Evolutionary conservation across 148 eudicot genomes (phyloP).

Genomic region (Mesembryanthemum crystallinum): DNA sequence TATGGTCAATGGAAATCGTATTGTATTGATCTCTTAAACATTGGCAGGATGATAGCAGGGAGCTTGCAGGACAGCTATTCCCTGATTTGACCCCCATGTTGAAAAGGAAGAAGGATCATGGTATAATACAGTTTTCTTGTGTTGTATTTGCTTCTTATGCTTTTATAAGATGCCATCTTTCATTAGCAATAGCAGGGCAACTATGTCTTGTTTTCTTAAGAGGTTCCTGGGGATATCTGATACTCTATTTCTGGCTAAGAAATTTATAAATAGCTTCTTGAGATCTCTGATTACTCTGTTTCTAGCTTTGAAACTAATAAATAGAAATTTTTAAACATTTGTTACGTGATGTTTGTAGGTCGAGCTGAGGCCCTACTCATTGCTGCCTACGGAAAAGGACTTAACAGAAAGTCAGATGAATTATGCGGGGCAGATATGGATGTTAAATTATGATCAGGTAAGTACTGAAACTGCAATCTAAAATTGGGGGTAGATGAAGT

Average conservation of each 20-base stretch:
- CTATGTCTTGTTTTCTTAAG: background rate
- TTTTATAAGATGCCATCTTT: background rate
- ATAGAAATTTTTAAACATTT: too few species aligned
- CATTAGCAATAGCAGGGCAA: background rate
- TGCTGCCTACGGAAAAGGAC: constrained; percentile 74
- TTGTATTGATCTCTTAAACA: background rate
- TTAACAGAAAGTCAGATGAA: constrained; percentile 28
- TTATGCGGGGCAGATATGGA: constrained; percentile 11
- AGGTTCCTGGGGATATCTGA: background rate
- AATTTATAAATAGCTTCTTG: background rate
- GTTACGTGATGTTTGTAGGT: constrained; percentile 38
- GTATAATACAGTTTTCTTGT: constrained; percentile 30
- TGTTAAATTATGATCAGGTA: background rate
- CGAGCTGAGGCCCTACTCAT: constrained; percentile 81
- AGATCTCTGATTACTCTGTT: background rate
- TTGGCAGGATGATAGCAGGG: constrained; percentile 88
- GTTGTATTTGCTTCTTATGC: background rate
- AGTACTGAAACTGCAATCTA: background rate
- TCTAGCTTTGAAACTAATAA: too few species aligned
- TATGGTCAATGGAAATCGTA: background rate
- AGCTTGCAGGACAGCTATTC: constrained; percentile 66
- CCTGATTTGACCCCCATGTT: constrained; percentile 63
- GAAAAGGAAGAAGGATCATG: constrained; percentile 93
- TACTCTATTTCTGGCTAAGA: background rate
- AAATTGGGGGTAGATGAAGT: background rate